Evolutionary conservation across 352 stramenopile genomes (phyloP), one percentile per base, ranked within the genome.

Genomic region (Globisporangium perplexum): DNA sequence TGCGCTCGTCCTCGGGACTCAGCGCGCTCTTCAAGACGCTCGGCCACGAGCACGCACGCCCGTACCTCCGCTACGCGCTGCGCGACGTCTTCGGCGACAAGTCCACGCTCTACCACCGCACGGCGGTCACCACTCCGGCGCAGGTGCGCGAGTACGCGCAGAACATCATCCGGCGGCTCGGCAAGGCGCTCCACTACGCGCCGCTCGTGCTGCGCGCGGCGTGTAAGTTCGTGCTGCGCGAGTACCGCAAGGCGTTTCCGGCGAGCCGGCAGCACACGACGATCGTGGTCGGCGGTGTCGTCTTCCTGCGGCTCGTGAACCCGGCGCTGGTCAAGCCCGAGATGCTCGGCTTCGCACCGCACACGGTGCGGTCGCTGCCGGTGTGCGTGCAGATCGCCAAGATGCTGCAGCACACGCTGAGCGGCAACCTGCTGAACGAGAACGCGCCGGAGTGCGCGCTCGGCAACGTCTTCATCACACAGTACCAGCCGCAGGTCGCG

Each of bases 11-110:
- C 12, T 90, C 83, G 8, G 77, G 81, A 48, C 74, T 93, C 28
- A 87, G 76, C 53, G 57, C 60, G 49, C 62, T 89, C 18, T 74
- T 93, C 63, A 86, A 85, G 45, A 77, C 84, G 53, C 62, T 93
- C 18, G 79, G 75, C 31, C 73, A 83, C 50, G 63, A 76, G 24
- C 75, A 87, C 39, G 83, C 80, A 47, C 80, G 79, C 38, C 68
- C 77, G 3, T 93, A 93, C 67, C 91, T 93, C 51, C 77, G 77
- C 35, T 91, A 88, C 60, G 77, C 88, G 50, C 66, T 93, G 47
- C 72, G 78, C 36, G 72, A 89, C 35, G 77, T 90, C 15, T 85
- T 93, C 53, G 74, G 76, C 55, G 79, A 88, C 31, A 74, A 79
- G 59, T 82, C 73, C 26, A 42, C 50, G 36, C 54, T 90, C 39